Evolutionary conservation across 495 filamentous ascomycete species (phyloP).

Genomic region (Achaetomiella virescens): DNA sequence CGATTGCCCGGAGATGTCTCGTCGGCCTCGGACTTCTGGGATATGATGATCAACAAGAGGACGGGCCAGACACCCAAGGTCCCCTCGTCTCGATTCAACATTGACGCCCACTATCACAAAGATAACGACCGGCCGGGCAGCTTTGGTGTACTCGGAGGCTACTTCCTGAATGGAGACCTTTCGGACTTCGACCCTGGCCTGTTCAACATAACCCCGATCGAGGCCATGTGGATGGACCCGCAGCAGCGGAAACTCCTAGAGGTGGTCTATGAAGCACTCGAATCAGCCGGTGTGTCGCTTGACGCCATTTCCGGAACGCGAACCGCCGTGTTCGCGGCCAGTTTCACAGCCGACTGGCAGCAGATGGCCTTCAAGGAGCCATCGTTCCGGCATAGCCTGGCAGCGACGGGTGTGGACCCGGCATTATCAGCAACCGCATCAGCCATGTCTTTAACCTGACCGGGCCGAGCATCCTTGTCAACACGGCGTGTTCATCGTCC

Average conservation of each 20-base stretch:
- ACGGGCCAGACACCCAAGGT: conserved; percentile 23
- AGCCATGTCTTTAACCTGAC: conserved; percentile 45
- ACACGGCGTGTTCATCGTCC: conserved; percentile 52
- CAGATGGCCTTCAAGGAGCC: no score
- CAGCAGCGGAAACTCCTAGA: not conserved
- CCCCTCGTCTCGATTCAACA: conserved; percentile 55
- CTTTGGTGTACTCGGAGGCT: no score
- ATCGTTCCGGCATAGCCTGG: no score
- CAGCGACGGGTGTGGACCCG: conserved; percentile 23
- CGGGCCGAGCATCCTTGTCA: conserved; percentile 37
- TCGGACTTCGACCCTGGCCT: conserved; percentile 46
- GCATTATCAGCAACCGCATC: conserved; percentile 39
- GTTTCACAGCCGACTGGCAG: not conserved
- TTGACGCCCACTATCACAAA: conserved; percentile 58
- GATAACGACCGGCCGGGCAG: conserved; percentile 32
- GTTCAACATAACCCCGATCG: conserved; percentile 9
- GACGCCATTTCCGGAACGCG: conserved; percentile 62
- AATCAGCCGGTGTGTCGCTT: conserved; percentile 52
- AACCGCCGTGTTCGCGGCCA: conserved; percentile 41
- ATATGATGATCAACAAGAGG: conserved; percentile 6
- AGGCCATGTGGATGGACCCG: not conserved
- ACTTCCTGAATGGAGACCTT: conserved; percentile 51
- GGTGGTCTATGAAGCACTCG: conserved; percentile 19
- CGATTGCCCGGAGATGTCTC: conserved; percentile 46
- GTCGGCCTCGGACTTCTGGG: conserved; percentile 42